Base-by-base conservation (phyloP, 805 yeast species). In the Wickerhamomyces bovis region DNA sequence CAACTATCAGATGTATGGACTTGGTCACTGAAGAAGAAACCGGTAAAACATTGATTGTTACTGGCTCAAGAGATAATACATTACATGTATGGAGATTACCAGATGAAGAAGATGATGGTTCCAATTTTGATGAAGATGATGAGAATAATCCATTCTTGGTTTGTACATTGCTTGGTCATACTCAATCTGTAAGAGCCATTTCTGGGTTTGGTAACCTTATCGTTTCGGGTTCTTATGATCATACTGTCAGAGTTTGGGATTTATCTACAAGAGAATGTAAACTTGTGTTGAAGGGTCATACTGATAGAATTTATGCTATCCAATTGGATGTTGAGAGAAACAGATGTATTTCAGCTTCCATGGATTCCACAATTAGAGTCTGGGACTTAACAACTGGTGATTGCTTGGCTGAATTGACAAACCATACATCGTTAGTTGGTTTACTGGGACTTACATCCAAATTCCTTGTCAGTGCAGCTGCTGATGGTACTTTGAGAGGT, bases 191-290 rank as follows among this genome's bases (percentile, higher is more conserved):
- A 2, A 77, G 99, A 46, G 82, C 97, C 0, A 85, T 92, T 10
- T 76, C 94, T 1, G 97, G 96, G 1, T 72, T 81, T 63, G 96
- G 92, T 1, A 85, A 87, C 59, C 77, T 83, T 12, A 77, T 92
- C 19, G 82, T 92, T 2, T 84, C 94, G 26, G 97, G 97, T 0
- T 85, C 96, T 6, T 92, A 92, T 63, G 99, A 92, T 66, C 76
- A 84, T 44, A 85, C 87, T 1, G 87, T 90, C 6, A 76, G 97
- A 50, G 96, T 92, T 2, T 92, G 99, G 99, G 94, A 88, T 57
- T 71, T 90, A 51, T 75, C 78, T 28, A 80, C 84, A 6, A 87
- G 86, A 42, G 75, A 74, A 45, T 89, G 96, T 62, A 76, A 78
- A 44, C 82, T 80, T 65, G 80, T 84, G 11, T 72, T 92, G 19